Evolutionary conservation across 2,329 filamentous ascomycete species (phyloP), one percentile per base, ranked within the genome.

Genomic region (Passalora sequoiae): DNA sequence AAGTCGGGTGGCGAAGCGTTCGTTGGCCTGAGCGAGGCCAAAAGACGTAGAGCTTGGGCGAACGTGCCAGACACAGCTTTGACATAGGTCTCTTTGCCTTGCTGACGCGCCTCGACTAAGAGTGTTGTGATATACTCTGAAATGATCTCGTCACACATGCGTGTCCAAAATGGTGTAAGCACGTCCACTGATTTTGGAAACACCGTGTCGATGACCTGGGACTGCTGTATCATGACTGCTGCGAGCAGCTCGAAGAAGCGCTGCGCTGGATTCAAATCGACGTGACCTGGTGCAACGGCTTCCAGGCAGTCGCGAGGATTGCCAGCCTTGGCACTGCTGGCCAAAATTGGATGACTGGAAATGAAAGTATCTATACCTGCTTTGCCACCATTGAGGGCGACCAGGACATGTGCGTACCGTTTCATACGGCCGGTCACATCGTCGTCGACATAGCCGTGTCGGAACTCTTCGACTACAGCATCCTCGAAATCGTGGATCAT

Each of bases 351-450:
- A 60, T 96, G 88, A 56, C 92, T 91, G 43, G 91, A 84, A n/a
- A 66, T 62, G 62, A 95, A 97, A 1, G 89, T 73, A 40, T 97
- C 88, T 36, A 94, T 74, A 7, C 80, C 87, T 10, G 84, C 82
- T 29, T 76, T 74, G 12, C 88, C 89, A 19, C 86, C 88, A 62
- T 94, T 94, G 32, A 98, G 72, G 2, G 78, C 77, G 45, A 86
- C 81, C 44, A 98, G 69, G 12, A 98, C 89, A 56, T 88, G 81
- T 2, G 89, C 89, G 65, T 95, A 97, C 59, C 85, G 80, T 55
- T 77, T 81, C 91, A 97, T 96, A 41, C 82, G 76, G 2, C 87
- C 89, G 53, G 94, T 85, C 41, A 94, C 81, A 63, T 98, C 91
- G 69, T 84, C 86, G 31, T 81, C 82, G 62, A 92, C 87, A 54